These are phyloP conservation scores for Chalciporus chontae DNA, from an alignment of 768 basidiomycete species.

Conservation along the genomic window DNA sequence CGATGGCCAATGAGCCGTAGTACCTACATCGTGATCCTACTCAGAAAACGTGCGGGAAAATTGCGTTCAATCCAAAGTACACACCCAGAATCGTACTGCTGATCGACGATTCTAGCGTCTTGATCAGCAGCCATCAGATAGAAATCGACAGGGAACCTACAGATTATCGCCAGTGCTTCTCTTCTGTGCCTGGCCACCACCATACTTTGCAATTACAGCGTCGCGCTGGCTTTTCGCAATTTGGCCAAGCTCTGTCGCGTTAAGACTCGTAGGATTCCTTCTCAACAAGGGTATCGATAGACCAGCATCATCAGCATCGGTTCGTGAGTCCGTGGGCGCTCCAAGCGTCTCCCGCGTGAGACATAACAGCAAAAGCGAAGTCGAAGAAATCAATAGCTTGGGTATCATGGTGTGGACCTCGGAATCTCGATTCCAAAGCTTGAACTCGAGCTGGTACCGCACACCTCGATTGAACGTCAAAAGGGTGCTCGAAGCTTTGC, in stretches of 20 bases:
- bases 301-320: conserved; percentile 5
- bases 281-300: conserved; percentile 20
- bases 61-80: conserved; percentile 6
- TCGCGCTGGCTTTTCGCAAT: conserved; percentile 46
- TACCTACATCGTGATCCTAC: conserved; percentile 21
- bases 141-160: conserved; percentile 31
- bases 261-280: conserved; percentile 10
- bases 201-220: conserved; percentile 45
- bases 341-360: conserved; percentile 4
- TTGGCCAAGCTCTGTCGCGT: conserved; percentile 4
- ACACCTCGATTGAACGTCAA: background rate
- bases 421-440: background rate
- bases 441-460: background rate
- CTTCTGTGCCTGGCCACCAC: conserved; percentile 27
- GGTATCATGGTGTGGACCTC: conserved; percentile 14
- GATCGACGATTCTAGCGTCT: conserved; percentile 52
- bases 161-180: conserved; percentile 50
- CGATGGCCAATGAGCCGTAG: conserved; percentile 39
- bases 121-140: background rate
- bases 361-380: conserved; percentile 12
- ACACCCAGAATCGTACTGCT: conserved; percentile 63
- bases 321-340: conserved; percentile 13
- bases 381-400: conserved; percentile 5
- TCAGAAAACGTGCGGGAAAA: background rate
- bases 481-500: background rate